Conservation (phyloP, 225 moss, liverwort and hornwort species). For the Thuidium tamariscinum region DNA sequence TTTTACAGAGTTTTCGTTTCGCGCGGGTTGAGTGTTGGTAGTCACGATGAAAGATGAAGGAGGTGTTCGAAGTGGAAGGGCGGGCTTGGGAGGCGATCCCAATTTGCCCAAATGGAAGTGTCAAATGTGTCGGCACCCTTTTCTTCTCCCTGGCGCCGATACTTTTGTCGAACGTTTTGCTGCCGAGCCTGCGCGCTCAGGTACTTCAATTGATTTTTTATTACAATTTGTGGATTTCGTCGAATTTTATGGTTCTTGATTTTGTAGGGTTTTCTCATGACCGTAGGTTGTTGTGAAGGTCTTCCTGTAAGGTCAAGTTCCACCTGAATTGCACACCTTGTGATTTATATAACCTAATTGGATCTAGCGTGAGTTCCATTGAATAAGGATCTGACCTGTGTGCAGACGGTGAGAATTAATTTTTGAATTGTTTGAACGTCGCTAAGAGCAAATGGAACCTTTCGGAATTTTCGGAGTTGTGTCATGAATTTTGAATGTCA, state of each 20-base stretch:
- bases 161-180: conserved; percentile 65
- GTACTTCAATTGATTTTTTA: neutral
- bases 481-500: neutral
- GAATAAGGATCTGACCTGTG: neutral
- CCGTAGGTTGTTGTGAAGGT: neutral
- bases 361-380: neutral
- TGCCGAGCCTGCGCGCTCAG: conserved; percentile 60
- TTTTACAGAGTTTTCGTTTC: neutral
- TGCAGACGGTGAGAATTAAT: neutral
- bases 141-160: conserved; percentile 68
- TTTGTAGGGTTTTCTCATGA: neutral
- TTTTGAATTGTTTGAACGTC: neutral
- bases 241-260: neutral
- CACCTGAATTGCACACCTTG: neutral
- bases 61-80: conserved; percentile 17
- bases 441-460: neutral
- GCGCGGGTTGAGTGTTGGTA: neutral
- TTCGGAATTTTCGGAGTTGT: neutral
- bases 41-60: conserved; percentile 26
- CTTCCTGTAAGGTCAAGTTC: neutral
- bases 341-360: neutral
- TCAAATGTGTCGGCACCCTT: conserved; percentile 84
- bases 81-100: conserved; percentile 52
- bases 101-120: conserved; percentile 80
- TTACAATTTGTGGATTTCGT: neutral